Evolutionary conservation across 768 basidiomycete genomes (phyloP), one percentile per base, ranked within the genome.

Genomic region (Suillus variegatus): DNA sequence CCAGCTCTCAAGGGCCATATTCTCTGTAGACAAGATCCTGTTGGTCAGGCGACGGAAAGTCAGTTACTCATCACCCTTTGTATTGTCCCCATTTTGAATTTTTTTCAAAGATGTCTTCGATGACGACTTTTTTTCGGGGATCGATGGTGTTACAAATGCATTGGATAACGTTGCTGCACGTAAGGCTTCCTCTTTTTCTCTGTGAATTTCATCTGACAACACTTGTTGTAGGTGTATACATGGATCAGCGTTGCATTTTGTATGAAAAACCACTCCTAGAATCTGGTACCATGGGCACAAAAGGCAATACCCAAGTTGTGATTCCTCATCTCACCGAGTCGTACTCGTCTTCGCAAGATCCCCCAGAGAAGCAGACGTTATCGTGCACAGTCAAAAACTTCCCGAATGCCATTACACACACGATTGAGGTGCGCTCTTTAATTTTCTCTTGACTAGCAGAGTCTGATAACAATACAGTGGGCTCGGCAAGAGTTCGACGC

Each of bases 371-470:
- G 79, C 92, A 96, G 74, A 90, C 95, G 2, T 93, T 97, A 28
- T 93, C 93, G 32, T 99, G 97, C 77, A 99, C 97, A 1, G 91
- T 99, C 76, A 99, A 98, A 82, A 98, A 94, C 79, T 99, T 99
- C 86, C 97, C 97, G 12, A 96, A 99, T 75, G 91, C 92, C 32
- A 99, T 99, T 71, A 91, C 94, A 69, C 97, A 99, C 79, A 97
- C 95, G 8, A 99, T 99, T 66, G 95, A 98, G 84, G 94, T 93
- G 63, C 38, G 84, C 74, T 28, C 20, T 47, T 54, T 13, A 40
- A 25, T 54, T 20, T 28, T 14, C 13, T 49, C 52, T 28, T 35
- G 4, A 22, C 32, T n/a, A 25, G 22, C 38, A 12, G 75, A 47
- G n/a, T 55, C 46, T 60, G 64, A 38, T 56, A 62, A 25, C 35